These are phyloP conservation scores for Alectoria sarmentosa DNA, from an alignment of 495 filamentous ascomycete genomes.

Conservation along the genomic window DNA sequence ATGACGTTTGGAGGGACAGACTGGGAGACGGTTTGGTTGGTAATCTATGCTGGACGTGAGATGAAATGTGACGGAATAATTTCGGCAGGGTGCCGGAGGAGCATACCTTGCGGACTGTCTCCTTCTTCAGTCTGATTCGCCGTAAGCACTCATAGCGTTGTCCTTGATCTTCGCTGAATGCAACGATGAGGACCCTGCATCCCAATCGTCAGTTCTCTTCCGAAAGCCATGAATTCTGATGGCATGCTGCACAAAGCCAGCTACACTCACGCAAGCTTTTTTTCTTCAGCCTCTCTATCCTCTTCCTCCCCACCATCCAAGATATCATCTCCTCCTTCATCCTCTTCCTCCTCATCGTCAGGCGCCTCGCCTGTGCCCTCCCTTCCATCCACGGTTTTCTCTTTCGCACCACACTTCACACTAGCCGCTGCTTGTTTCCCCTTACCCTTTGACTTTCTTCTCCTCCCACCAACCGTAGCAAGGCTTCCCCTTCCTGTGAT, in stretches of 20 bases:
- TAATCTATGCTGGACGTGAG: slow-evolving; percentile 41
- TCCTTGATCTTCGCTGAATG: slow-evolving; percentile 61
- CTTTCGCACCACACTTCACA: slow-evolving; percentile 32
- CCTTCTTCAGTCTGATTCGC: slow-evolving; percentile 58
- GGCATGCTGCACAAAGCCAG: slow-evolving; percentile 28
- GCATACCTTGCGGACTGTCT: slow-evolving; percentile 43
- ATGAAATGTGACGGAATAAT: neutral
- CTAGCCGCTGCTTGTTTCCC: slow-evolving; percentile 53
- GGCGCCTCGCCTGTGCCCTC: slow-evolving; percentile 41
- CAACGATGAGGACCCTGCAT: slow-evolving; percentile 55
- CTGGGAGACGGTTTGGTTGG: slow-evolving; percentile 84
- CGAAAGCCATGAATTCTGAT: neutral
- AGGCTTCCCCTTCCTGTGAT: slow-evolving; percentile 49
- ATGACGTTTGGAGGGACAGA: slow-evolving; percentile 74
- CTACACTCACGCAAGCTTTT: slow-evolving; percentile 49
- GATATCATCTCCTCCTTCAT: slow-evolving; percentile 57
- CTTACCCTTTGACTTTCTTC: slow-evolving; percentile 54
- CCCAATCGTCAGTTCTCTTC: neutral
- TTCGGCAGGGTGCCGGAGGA: neutral
- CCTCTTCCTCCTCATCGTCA: slow-evolving; percentile 58
- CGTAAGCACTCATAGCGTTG: slow-evolving; percentile 69
- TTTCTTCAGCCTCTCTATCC: slow-evolving; percentile 62
- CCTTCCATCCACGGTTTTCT: slow-evolving; percentile 46
- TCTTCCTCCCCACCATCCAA: slow-evolving; percentile 54
- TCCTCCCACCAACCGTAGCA: slow-evolving; percentile 42